Conservation (phyloP, 495 filamentous ascomycete genomes). For the Aspergillus sclerotiicarbonarius region DNA sequence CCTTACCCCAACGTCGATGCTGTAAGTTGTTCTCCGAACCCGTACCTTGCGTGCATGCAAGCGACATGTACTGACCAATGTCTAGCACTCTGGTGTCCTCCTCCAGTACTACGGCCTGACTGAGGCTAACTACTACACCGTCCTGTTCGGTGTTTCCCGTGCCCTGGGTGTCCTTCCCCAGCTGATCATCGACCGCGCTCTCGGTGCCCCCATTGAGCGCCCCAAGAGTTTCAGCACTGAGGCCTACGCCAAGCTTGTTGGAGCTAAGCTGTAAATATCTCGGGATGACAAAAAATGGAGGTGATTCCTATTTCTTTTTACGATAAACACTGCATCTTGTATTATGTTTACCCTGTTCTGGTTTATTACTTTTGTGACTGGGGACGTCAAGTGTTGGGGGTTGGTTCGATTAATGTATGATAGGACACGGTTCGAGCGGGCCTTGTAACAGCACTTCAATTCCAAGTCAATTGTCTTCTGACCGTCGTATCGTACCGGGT, state of each 20-base stretch:
- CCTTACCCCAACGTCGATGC: constrained; percentile 71
- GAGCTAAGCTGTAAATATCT: constrained; percentile 75
- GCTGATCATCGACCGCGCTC: constrained; percentile 98
- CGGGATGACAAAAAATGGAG: constrained; percentile 14
- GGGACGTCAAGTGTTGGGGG: constrained; percentile 35
- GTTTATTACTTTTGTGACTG: constrained; percentile 31
- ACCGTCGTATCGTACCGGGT: neutral
- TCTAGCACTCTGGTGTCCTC: constrained; percentile 88
- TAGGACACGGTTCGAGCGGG: constrained; percentile 50
- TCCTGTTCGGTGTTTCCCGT: constrained; percentile 97
- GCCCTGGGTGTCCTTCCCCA: constrained; percentile 97
- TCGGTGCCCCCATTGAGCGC: constrained; percentile 67
- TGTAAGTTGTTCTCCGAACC: constrained; percentile 42
- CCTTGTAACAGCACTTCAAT: constrained; percentile 46
- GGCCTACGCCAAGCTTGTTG: constrained; percentile 91
- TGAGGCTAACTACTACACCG: constrained; percentile 99
- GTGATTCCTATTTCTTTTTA: constrained; percentile 11
- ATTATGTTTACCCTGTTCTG: constrained; percentile 17
- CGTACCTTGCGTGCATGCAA: neutral
- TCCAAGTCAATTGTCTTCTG: constrained; percentile 20
- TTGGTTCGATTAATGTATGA: constrained; percentile 46
- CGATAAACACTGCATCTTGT: constrained; percentile 24
- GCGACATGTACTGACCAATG: constrained; percentile 21
- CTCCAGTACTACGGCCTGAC: constrained; percentile 99
- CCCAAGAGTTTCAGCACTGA: constrained; percentile 98